These are phyloP conservation scores for Grosmannia huntii DNA, from an alignment of 2,329 filamentous ascomycete species.

Conservation along the genomic window DNA sequence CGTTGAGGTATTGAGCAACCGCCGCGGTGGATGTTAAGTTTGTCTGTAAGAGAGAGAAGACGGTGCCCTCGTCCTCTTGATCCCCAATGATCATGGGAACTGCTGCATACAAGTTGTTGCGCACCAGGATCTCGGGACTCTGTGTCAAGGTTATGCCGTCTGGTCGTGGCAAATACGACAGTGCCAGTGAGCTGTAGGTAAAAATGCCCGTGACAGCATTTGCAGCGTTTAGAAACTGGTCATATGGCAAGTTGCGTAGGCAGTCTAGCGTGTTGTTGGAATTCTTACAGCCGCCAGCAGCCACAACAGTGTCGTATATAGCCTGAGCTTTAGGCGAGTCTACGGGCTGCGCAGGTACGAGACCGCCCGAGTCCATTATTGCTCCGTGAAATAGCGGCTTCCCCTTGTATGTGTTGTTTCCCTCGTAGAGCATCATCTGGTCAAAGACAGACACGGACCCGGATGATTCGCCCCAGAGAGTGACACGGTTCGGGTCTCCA, in stretches of 20 bases:
- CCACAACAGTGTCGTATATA: slow-evolving; percentile 50
- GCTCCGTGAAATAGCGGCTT: slow-evolving; percentile 60
- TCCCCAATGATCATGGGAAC: slow-evolving; percentile 50
- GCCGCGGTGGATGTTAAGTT: slow-evolving; percentile 51
- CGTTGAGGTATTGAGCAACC: slow-evolving; percentile 48
- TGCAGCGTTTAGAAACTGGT: slow-evolving; percentile 48
- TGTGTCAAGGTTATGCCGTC: slow-evolving; percentile 50
- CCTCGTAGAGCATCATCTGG: slow-evolving; percentile 57
- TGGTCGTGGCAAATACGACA: slow-evolving; percentile 63
- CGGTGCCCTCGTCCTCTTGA: slow-evolving; percentile 69
- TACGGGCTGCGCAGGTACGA: slow-evolving; percentile 48
- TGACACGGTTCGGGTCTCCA: slow-evolving; percentile 66
- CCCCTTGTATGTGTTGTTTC: slow-evolving; percentile 60
- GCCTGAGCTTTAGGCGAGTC: slow-evolving; percentile 53
- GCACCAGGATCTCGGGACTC: slow-evolving; percentile 47
- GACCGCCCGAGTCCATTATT: slow-evolving; percentile 64
- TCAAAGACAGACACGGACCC: slow-evolving; percentile 62
- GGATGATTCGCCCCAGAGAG: slow-evolving; percentile 65
- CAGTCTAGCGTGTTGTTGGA: slow-evolving; percentile 48
- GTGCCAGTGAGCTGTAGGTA: slow-evolving; percentile 50
- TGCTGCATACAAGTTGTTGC: slow-evolving; percentile 33
- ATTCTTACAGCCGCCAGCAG: slow-evolving; percentile 46
- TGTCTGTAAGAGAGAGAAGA: slow-evolving; percentile 57
- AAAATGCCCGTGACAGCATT: slow-evolving; percentile 59
- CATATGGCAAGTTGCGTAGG: slow-evolving; percentile 48